Conservation (phyloP, 148 eudicot genomes). For the Nepenthes mirabilis region DNA sequence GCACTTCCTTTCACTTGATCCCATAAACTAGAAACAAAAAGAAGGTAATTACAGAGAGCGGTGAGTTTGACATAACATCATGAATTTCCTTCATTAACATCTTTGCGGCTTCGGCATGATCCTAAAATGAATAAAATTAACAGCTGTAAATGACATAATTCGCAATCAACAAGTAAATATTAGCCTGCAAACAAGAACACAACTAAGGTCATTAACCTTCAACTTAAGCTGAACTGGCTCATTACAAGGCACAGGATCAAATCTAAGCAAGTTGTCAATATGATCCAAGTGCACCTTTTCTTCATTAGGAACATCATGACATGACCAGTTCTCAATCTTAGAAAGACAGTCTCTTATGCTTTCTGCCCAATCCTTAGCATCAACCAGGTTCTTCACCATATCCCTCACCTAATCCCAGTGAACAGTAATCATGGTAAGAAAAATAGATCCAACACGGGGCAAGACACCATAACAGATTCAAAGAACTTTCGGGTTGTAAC, state of each 20-base stretch:
- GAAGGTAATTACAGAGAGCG: conserved; percentile 32
- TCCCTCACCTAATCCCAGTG: conserved; percentile 57
- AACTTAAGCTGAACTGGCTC: conserved; percentile 48
- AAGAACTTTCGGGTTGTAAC: no score
- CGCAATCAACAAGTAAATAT: background rate
- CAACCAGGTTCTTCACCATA: conserved; percentile 49
- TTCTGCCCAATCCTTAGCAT: conserved; percentile 83
- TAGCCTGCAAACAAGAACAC: conserved; percentile 1
- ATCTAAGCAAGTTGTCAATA: conserved; percentile 32
- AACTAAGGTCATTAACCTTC: conserved; percentile 35
- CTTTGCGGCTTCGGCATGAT: conserved; percentile 45
- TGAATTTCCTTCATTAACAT: conserved; percentile 45
- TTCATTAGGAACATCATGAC: conserved; percentile 13
- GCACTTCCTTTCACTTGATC: background rate
- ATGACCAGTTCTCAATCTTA: conserved; percentile 39
- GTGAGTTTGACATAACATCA: conserved; percentile 30
- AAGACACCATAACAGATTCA: background rate
- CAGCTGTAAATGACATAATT: background rate
- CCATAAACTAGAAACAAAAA: background rate
- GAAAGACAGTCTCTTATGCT: conserved; percentile 38
- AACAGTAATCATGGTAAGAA: background rate
- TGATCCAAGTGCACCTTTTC: conserved; percentile 52
- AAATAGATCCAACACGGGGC: background rate
- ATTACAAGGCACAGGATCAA: conserved; percentile 51
- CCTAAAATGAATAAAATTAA: conserved; percentile 23